A percentile compares a stretch with the other conserved stretches of the same genome.
These are phyloP conservation scores for Irpex sp. DNA, from an alignment of 1,284 basidiomycete species.

Conservation along the genomic window DNA sequence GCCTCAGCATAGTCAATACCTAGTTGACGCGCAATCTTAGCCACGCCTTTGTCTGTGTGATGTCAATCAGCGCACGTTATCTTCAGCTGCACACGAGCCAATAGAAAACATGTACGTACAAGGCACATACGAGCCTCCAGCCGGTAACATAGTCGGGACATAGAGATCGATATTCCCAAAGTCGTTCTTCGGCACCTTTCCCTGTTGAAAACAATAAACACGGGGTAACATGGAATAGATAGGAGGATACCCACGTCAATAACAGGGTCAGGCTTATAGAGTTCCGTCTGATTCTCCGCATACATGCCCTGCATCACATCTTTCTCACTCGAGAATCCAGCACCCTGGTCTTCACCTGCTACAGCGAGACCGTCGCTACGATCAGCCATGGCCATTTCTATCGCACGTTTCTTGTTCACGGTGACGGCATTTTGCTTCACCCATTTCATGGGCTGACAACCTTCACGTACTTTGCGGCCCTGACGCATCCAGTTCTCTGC, in stretches of 20 bases:
- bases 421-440: constrained; percentile 87
- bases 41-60: constrained; percentile 74
- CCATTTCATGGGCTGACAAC: constrained; percentile 86
- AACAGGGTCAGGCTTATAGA: constrained; percentile 78
- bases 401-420: constrained; percentile 75
- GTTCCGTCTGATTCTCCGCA: constrained; percentile 81
- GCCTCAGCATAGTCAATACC: constrained; percentile 93
- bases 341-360: constrained; percentile 31
- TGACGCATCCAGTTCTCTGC: constrained; percentile 95
- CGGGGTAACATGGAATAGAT: neutral
- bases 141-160: constrained; percentile 91
- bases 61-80: neutral
- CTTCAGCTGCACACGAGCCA: neutral
- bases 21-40: constrained; percentile 86
- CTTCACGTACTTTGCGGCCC: constrained; percentile 71
- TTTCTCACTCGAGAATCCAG: constrained; percentile 38
- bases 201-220: constrained; percentile 42
- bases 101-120: constrained; percentile 51
- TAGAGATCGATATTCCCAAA: constrained; percentile 99
- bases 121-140: constrained; percentile 83
- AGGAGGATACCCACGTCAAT: constrained; percentile 56
- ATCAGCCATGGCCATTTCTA: constrained; percentile 67
- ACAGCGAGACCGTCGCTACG: constrained; percentile 26
- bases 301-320: constrained; percentile 88
- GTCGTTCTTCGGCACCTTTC: constrained; percentile 89